Percentiles rank a stretch among this genome's conserved stretches.
These are phyloP conservation scores for Podospora australis DNA, from an alignment of 495 filamentous ascomycete species.

Conservation along the genomic window DNA sequence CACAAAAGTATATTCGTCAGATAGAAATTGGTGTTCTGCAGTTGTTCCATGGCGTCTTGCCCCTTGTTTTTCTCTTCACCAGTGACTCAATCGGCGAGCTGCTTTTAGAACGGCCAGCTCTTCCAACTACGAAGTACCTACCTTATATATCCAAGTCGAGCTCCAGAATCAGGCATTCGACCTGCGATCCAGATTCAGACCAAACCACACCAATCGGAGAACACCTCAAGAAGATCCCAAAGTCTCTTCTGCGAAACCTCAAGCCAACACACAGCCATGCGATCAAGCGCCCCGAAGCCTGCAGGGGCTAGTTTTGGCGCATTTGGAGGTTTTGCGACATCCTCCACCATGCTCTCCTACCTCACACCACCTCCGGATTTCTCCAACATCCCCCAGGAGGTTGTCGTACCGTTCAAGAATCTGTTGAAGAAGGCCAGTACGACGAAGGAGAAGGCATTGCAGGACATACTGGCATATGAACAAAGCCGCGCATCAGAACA, in stretches of 20 bases:
- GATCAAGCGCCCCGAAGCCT: not conserved
- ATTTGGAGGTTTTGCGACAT: conserved; percentile 43
- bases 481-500: conserved; percentile 36
- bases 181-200: too few relatives aligned
- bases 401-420: conserved; percentile 86
- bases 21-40: too few relatives aligned
- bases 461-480: conserved; percentile 70
- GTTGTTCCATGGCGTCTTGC: too few relatives aligned
- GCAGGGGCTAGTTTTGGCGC: conserved; percentile 18
- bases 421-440: conserved; percentile 86
- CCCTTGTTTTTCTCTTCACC: too few relatives aligned
- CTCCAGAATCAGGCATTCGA: not conserved
- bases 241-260: not conserved
- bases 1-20: too few relatives aligned
- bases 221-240: too few relatives aligned
- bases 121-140: not conserved
- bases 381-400: conserved; percentile 66
- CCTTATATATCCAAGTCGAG: not conserved
- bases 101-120: not conserved
- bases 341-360: conserved; percentile 63
- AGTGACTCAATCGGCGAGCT: conserved; percentile 1
- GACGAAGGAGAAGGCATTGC: conserved; percentile 88
- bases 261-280: not conserved
- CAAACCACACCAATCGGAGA: too few relatives aligned
- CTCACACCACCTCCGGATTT: conserved; percentile 80